Percentiles rank a stretch among this genome's conserved stretches.
phyloP scores from a whole-genome alignment of 2,329 filamentous ascomycete genomes.

The Neofusicoccum sp. region DNA sequence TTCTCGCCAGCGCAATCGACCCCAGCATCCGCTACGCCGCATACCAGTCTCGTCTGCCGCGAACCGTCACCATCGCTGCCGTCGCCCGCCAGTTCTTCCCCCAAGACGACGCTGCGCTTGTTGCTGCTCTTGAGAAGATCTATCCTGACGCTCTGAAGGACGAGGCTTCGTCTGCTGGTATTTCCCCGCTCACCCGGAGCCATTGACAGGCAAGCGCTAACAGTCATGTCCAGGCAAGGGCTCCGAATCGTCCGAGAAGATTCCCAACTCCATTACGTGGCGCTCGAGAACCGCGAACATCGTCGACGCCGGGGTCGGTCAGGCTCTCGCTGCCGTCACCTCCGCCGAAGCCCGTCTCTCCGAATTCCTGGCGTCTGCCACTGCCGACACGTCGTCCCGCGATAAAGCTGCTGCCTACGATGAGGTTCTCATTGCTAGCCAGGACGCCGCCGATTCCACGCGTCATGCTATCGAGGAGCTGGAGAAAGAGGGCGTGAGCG shows the following conservation, averaged over 20 bases:
- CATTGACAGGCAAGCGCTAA: background rate
- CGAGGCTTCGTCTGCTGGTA: slow-evolving; percentile 50
- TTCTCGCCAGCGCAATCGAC: slow-evolving; percentile 82
- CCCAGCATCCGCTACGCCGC: slow-evolving; percentile 92
- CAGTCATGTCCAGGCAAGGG: slow-evolving; percentile 19
- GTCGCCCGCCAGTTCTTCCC: slow-evolving; percentile 81
- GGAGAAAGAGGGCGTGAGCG: slow-evolving; percentile 75
- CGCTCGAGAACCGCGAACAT: slow-evolving; percentile 80
- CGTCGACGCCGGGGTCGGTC: slow-evolving; percentile 87
- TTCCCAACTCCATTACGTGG: slow-evolving; percentile 79
- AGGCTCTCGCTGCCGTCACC: slow-evolving; percentile 71
- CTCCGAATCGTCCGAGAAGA: slow-evolving; percentile 44
- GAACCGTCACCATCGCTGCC: slow-evolving; percentile 75
- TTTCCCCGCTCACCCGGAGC: slow-evolving; percentile 22
- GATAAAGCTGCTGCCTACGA: slow-evolving; percentile 88
- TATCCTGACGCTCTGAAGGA: slow-evolving; percentile 54
- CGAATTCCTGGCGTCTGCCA: slow-evolving; percentile 44
- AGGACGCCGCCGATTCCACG: slow-evolving; percentile 90
- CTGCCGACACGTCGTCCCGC: slow-evolving; percentile 48
- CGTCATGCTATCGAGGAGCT: slow-evolving; percentile 92
- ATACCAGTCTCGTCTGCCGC: slow-evolving; percentile 84
- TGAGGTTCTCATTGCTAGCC: slow-evolving; percentile 81
- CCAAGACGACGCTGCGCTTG: slow-evolving; percentile 59
- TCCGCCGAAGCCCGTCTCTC: slow-evolving; percentile 54
- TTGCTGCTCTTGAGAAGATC: slow-evolving; percentile 66